Evolutionary conservation across 176 grass and related monocot genomes (phyloP), one percentile per base, ranked within the genome.

Genomic region (Rhynchospora tenuis): DNA sequence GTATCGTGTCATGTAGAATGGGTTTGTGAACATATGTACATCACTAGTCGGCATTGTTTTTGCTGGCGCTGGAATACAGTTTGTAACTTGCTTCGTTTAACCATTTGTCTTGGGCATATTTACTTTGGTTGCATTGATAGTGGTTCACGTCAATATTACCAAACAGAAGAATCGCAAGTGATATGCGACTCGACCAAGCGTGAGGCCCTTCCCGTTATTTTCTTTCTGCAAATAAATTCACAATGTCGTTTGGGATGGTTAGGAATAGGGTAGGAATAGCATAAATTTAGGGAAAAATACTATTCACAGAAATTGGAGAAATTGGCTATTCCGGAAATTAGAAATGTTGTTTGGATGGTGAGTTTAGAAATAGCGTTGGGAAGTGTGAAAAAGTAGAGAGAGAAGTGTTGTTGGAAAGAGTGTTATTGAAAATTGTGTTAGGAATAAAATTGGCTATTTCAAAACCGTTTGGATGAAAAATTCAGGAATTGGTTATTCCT

Each of bases 11-110:
- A 73, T 48, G 44, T 24, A 4, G 19, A 17, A 29, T 67, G 16
- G 42, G 68, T 20, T 17, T 84, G 29, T 23, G 31, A 70, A 73
- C 61, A 50, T 82, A 85, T 82, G 60, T 82, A 82, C 61, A 64
- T 64, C 80, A 82, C 27, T 81, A 85, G 83, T 85, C 83, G 83
- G 83, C 83, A 85, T 59, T 60, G 67, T 15, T 77, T 63, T 76
- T 73, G 83, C 83, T 85, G 83, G 83, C 83, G 83, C 83, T 85
- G 24, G 38, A 85, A 64, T 62, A 63, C 13, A 84, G 33, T 38
- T 2, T 20, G 46, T 74, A 46, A 58, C 59, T 84, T 81, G 55
- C 57, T 63, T 81, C n/a, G 20, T 14, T 81, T 63, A 73, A 20
- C 7, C 11, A 48, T 0, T 72, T 44, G 45, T 24, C 9, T 9